Conservation (phyloP, 345 rosid genomes). For the Syzygium aqueum region DNA sequence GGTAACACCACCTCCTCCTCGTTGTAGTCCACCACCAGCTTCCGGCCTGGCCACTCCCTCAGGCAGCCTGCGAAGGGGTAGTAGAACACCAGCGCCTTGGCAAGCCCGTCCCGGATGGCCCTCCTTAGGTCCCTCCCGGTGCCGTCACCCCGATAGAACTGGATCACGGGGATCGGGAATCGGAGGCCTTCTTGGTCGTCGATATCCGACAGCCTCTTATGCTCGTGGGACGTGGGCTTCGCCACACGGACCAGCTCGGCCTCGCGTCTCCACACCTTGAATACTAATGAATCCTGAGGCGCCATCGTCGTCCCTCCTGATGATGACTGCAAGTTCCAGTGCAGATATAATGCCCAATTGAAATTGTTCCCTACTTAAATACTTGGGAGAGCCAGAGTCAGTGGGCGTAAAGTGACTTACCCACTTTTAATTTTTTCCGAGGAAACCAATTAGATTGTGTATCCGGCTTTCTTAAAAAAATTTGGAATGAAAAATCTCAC, state of each 20-base stretch:
- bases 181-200: conserved; percentile 5
- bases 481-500: not conserved
- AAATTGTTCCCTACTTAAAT: no score
- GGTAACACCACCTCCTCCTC: not conserved
- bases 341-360: no score
- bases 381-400: not conserved
- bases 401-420: not conserved
- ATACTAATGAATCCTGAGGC: not conserved
- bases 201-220: not conserved
- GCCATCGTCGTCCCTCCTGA: not conserved
- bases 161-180: not conserved
- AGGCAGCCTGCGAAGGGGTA: conserved; percentile 7
- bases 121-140: not conserved
- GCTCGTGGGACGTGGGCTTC: not conserved
- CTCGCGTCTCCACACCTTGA: not conserved
- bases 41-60: not conserved
- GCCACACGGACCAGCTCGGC: not conserved
- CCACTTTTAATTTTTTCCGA: not conserved
- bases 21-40: conserved; percentile 8
- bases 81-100: conserved; percentile 7
- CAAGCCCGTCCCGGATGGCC: conserved; percentile 1
- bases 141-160: not conserved
- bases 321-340: not conserved
- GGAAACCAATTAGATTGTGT: not conserved
- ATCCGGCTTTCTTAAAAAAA: not conserved